phyloP scores from a whole-genome alignment of 192 early-diverging fungal species.

The Coemansia sp. region DNA sequence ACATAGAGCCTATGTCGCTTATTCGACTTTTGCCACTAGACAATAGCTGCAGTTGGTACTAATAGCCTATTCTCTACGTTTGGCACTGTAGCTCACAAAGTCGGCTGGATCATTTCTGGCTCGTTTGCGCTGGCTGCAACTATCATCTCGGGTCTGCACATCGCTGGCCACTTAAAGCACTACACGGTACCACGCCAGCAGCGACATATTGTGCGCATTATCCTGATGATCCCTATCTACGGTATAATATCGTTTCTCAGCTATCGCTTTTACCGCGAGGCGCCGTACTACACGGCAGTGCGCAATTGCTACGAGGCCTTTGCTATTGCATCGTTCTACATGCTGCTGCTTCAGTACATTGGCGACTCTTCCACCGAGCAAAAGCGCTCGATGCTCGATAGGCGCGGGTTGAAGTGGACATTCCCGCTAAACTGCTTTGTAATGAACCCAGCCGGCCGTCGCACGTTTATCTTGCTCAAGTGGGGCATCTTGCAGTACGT shows the following conservation, averaged over 20 bases:
- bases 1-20: background rate
- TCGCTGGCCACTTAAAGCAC: constrained; percentile 59
- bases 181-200: constrained; percentile 70
- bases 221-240: constrained; percentile 76
- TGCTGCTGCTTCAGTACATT: constrained; percentile 68
- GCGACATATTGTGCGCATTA: constrained; percentile 75
- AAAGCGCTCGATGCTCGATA: constrained; percentile 45
- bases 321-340: constrained; percentile 73
- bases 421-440: constrained; percentile 65
- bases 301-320: constrained; percentile 79
- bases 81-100: constrained; percentile 49
- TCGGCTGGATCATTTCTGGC: constrained; percentile 64
- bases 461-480: constrained; percentile 63
- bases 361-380: constrained; percentile 59
- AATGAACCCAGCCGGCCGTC: constrained; percentile 59
- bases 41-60: background rate
- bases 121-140: constrained; percentile 58
- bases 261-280: constrained; percentile 70
- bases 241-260: constrained; percentile 66
- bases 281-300: constrained; percentile 68
- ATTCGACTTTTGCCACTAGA: background rate
- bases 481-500: constrained; percentile 74
- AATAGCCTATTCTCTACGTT: background rate
- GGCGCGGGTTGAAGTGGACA: constrained; percentile 56
- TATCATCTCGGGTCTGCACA: constrained; percentile 55